phyloP scores from a whole-genome alignment of 805 yeast species.

The Kluyveromyces starmeri region DNA sequence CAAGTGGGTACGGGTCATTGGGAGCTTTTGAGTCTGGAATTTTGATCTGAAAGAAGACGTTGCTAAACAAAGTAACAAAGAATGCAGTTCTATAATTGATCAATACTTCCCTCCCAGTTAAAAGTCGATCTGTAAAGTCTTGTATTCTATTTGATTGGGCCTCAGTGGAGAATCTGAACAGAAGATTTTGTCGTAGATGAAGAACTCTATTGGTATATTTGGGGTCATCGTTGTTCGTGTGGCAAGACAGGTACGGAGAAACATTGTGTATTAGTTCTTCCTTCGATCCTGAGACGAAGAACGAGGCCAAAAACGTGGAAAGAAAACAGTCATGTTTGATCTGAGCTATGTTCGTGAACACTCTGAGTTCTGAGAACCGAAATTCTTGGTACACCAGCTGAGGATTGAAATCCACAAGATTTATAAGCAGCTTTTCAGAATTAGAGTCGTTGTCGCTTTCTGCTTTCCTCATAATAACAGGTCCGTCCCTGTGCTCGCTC shows the following conservation, averaged over 20 bases:
- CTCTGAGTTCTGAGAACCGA: constrained; percentile 1
- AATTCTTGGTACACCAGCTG: constrained; percentile 2
- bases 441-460: neutral
- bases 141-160: constrained; percentile 1
- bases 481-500: no score
- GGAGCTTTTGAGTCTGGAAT: constrained; percentile 4
- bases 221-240: constrained; percentile 2
- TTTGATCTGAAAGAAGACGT: constrained; percentile 1
- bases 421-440: neutral
- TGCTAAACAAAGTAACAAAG: constrained; percentile 2
- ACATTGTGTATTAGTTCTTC: constrained; percentile 2
- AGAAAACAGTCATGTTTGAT: constrained; percentile 2
- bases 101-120: constrained; percentile 3
- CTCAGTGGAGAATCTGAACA: constrained; percentile 1
- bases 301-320: constrained; percentile 2
- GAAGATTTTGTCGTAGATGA: constrained; percentile 2
- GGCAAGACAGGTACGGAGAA: constrained; percentile 3
- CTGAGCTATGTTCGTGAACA: constrained; percentile 2
- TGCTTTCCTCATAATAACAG: no score
- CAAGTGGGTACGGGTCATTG: constrained; percentile 2
- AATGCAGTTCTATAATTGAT: constrained; percentile 2
- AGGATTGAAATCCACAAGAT: constrained; percentile 1
- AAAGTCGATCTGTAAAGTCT: constrained; percentile 3
- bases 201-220: constrained; percentile 3
- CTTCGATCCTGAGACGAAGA: constrained; percentile 3